Evolutionary conservation across 371 early-diverging fungal genomes (phyloP).

Genomic region (Phascolomyces articulosus): DNA sequence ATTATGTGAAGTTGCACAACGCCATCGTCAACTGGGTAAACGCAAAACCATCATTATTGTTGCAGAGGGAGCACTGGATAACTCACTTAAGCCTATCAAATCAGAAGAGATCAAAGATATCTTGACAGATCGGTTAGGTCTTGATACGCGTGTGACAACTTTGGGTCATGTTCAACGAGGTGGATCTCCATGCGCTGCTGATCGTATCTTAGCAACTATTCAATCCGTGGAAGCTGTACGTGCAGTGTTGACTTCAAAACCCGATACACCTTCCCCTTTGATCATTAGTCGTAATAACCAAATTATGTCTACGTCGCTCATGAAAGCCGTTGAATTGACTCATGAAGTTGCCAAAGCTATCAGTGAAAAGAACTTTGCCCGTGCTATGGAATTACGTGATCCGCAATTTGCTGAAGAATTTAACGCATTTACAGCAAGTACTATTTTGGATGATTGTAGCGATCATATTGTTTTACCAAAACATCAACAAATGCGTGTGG

Average conservation of each 20-base stretch:
- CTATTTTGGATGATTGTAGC: slow-evolving; percentile 30
- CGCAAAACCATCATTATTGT: slow-evolving; percentile 94
- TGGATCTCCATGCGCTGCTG: slow-evolving; percentile 92
- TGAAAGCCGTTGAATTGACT: slow-evolving; percentile 85
- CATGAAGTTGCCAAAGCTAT: slow-evolving; percentile 78
- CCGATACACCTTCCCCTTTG: slow-evolving; percentile 84
- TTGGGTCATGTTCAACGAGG: slow-evolving; percentile 99
- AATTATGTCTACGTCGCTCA: slow-evolving; percentile 76
- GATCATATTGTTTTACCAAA: slow-evolving; percentile 17
- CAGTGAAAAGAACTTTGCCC: slow-evolving; percentile 72
- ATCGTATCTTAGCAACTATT: slow-evolving; percentile 85
- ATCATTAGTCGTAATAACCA: slow-evolving; percentile 88
- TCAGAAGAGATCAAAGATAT: slow-evolving; percentile 81
- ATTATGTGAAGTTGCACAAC: slow-evolving; percentile 68
- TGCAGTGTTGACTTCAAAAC: slow-evolving; percentile 78
- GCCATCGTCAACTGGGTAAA: slow-evolving; percentile 69
- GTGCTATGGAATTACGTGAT: slow-evolving; percentile 87
- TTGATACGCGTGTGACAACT: slow-evolving; percentile 94
- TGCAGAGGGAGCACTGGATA: slow-evolving; percentile 96
- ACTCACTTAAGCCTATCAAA: slow-evolving; percentile 85
- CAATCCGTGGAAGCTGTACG: slow-evolving; percentile 96
- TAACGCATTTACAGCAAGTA: slow-evolving; percentile 34
- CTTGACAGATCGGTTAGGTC: slow-evolving; percentile 72
- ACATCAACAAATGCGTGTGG: slow-evolving; percentile 75
- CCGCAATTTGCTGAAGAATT: slow-evolving; percentile 70